These are phyloP conservation scores for Cryptosporidium viatorum DNA, from an alignment of 169 alveolate species.

Conservation along the genomic window DNA sequence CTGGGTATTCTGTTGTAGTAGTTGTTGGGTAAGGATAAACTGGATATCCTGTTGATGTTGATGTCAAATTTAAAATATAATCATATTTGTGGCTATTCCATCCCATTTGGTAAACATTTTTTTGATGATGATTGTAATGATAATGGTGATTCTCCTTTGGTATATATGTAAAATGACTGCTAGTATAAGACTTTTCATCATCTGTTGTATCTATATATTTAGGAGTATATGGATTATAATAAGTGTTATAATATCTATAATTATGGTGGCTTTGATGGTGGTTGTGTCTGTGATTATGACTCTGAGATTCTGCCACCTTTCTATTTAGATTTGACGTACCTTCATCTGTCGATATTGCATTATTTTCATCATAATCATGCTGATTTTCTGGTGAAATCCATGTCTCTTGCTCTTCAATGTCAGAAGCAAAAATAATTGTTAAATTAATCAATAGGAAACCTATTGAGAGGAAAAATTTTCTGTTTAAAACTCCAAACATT, in stretches of 20 bases:
- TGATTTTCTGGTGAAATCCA: constrained; percentile 49
- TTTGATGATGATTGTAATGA: constrained; percentile 38
- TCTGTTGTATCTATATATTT: constrained; percentile 48
- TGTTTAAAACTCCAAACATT: constrained; percentile 28
- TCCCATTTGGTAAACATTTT: constrained; percentile 62
- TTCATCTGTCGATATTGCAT: constrained; percentile 27
- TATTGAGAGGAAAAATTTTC: constrained; percentile 11
- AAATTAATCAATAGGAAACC: constrained; percentile 28
- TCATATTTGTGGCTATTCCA: constrained; percentile 32
- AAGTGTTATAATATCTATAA: constrained; percentile 18
- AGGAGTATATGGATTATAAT: constrained; percentile 23
- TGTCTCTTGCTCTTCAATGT: constrained; percentile 6
- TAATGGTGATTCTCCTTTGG: constrained; percentile 26
- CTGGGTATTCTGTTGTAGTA: not conserved
- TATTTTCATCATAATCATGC: not conserved
- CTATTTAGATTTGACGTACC: constrained; percentile 59
- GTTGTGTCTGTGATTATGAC: constrained; percentile 3
- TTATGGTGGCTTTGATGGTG: constrained; percentile 50
- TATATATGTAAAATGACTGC: not conserved
- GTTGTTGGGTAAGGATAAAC: not conserved
- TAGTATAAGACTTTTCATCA: constrained; percentile 29
- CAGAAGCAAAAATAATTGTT: constrained; percentile 13
- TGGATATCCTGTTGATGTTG: not conserved
- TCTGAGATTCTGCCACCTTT: constrained; percentile 54
- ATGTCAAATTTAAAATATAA: constrained; percentile 37